A percentile compares a stretch with the other conserved stretches of the same genome.
Conservation (phyloP, 2,329 filamentous ascomycete genomes). For the Cercospora berteroae region DNA sequence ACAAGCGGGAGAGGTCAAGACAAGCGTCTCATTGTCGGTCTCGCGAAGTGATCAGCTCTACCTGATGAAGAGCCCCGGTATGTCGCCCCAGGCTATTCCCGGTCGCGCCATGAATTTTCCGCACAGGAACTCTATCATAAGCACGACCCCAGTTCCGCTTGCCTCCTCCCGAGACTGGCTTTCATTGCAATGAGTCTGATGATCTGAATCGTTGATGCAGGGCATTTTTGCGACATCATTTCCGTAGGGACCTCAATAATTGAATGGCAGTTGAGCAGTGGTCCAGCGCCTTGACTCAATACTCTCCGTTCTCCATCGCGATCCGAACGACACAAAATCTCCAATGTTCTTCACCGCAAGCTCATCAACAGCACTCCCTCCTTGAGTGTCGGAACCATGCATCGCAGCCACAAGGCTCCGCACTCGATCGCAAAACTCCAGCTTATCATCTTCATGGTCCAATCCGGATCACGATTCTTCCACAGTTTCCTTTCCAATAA, state of each 20-base stretch:
- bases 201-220: not conserved
- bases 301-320: not conserved
- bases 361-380: not conserved
- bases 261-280: not conserved
- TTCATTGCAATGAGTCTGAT: not conserved
- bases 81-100: not conserved
- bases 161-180: not conserved
- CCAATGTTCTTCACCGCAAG: not conserved
- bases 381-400: not conserved
- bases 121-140: not conserved
- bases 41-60: not conserved
- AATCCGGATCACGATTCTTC: not conserved
- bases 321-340: not conserved
- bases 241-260: not conserved
- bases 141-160: not conserved
- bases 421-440: slow-evolving; percentile 12
- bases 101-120: not conserved
- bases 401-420: slow-evolving; percentile 8
- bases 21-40: not conserved
- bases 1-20: not conserved
- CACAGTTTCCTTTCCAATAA: slow-evolving; percentile 10
- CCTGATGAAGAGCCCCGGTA: not conserved
- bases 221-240: not conserved
- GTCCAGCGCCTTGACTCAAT: not conserved
- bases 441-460: slow-evolving; percentile 3